Conservation (phyloP, 2,329 filamentous ascomycete genomes). For the Fusarium chaquense region DNA sequence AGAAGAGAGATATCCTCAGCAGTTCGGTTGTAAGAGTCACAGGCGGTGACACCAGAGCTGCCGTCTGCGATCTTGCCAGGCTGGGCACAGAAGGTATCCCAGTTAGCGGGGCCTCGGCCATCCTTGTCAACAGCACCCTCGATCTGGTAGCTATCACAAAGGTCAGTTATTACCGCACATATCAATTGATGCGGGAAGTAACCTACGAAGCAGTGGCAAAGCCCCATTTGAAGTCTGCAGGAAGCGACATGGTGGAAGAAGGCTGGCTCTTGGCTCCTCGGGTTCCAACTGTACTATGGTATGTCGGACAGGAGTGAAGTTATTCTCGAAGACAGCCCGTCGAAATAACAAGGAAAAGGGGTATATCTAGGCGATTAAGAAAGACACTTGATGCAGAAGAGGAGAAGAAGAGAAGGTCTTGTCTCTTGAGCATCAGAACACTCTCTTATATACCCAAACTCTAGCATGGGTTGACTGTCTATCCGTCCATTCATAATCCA, state of each 20-base stretch:
- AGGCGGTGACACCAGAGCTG: slow-evolving; percentile 80
- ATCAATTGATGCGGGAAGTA: neutral
- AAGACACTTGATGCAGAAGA: slow-evolving; percentile 13
- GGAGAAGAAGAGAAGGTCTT: slow-evolving; percentile 3
- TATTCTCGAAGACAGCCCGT: neutral
- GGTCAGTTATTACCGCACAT: slow-evolving; percentile 34
- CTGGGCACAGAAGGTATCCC: slow-evolving; percentile 88
- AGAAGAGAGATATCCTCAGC: slow-evolving; percentile 81
- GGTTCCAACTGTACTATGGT: slow-evolving; percentile 4
- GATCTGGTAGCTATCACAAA: slow-evolving; percentile 80
- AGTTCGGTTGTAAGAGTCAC: slow-evolving; percentile 87
- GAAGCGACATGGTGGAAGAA: slow-evolving; percentile 58
- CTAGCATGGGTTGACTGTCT: slow-evolving; percentile 32
- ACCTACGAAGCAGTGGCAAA: slow-evolving; percentile 81
- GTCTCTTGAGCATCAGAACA: slow-evolving; percentile 31
- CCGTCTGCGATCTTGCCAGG: slow-evolving; percentile 86
- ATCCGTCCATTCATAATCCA: neutral
- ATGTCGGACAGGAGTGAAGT: slow-evolving; percentile 6
- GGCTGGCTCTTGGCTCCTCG: slow-evolving; percentile 11
- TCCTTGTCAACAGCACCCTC: slow-evolving; percentile 81
- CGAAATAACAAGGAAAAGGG: slow-evolving; percentile 12
- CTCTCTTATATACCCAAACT: slow-evolving; percentile 46
- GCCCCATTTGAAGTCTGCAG: slow-evolving; percentile 80
- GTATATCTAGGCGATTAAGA: slow-evolving; percentile 3
- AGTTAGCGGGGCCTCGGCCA: slow-evolving; percentile 85